Evolutionary conservation across 495 filamentous ascomycete species (phyloP).

Genomic region (Jackrogersella multiformis): DNA sequence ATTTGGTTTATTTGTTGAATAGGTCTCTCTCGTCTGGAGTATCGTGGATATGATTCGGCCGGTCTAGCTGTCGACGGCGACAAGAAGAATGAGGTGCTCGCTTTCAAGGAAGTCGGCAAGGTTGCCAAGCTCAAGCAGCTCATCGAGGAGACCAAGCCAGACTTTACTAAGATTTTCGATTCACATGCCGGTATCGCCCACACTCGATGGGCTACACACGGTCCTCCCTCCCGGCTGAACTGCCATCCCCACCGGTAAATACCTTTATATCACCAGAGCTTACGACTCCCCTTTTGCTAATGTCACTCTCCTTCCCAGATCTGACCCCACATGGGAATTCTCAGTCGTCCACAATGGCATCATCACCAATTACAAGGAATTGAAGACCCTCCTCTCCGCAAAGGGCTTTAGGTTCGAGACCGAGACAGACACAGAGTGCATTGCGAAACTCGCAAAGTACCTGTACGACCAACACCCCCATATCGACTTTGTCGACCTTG

Average conservation of each 20-base stretch:
- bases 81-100: constrained; percentile 97
- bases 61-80: constrained; percentile 96
- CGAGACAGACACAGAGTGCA: constrained; percentile 98
- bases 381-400: constrained; percentile 88
- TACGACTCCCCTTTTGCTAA: constrained; percentile 47
- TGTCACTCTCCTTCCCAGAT: constrained; percentile 46
- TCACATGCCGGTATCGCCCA: constrained; percentile 98
- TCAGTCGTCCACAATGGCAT: constrained; percentile 99
- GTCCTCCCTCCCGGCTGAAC: constrained; percentile 89
- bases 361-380: constrained; percentile 99
- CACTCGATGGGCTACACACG: constrained; percentile 98
- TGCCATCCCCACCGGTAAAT: constrained; percentile 97
- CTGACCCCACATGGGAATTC: constrained; percentile 92
- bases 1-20: constrained; percentile 25
- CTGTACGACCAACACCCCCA: constrained; percentile 94
- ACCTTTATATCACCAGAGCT: constrained; percentile 28
- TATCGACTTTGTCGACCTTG: constrained; percentile 94
- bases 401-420: constrained; percentile 99
- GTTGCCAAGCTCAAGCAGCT: constrained; percentile 94
- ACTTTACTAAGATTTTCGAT: constrained; percentile 91
- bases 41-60: constrained; percentile 97
- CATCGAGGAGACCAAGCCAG: constrained; percentile 81
- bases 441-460: constrained; percentile 98
- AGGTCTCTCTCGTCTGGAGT: constrained; percentile 88
- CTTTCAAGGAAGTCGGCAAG: constrained; percentile 99